phyloP scores from a whole-genome alignment of 192 early-diverging fungal genomes.

The Coemansia sp. region DNA sequence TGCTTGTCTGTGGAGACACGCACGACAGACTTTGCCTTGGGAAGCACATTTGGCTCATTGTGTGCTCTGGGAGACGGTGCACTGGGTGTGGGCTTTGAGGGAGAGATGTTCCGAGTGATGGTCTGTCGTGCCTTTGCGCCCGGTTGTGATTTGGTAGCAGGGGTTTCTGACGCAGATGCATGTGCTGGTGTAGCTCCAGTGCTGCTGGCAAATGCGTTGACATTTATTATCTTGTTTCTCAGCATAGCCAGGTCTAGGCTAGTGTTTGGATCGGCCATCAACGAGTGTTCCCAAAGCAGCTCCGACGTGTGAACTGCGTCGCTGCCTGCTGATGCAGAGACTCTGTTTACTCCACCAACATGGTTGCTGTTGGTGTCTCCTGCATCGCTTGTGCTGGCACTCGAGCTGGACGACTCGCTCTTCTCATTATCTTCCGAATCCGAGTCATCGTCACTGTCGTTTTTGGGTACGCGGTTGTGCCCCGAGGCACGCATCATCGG shows the following conservation, averaged over 20 bases:
- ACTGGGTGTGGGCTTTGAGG: slow-evolving; percentile 8
- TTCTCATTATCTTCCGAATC: slow-evolving; percentile 22
- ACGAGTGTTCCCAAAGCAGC: not conserved
- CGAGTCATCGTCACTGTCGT: slow-evolving; percentile 11
- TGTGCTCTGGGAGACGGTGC: not conserved
- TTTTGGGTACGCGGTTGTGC: slow-evolving; percentile 35
- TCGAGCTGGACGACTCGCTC: not conserved
- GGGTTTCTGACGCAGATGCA: not conserved
- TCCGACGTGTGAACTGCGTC: not conserved
- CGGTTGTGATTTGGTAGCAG: not conserved
- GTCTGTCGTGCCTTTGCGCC: slow-evolving; percentile 18
- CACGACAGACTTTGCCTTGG: not conserved
- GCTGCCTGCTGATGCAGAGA: slow-evolving; percentile 11
- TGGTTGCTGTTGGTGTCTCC: slow-evolving; percentile 6
- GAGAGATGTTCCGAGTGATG: slow-evolving; percentile 14
- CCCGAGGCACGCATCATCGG: slow-evolving; percentile 20
- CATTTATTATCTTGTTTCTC: slow-evolving; percentile 37
- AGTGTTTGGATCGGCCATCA: slow-evolving; percentile 22
- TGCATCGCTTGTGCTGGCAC: not conserved
- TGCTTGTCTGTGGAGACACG: not conserved
- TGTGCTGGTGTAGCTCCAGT: slow-evolving; percentile 11
- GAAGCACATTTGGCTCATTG: not conserved
- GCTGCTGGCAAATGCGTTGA: slow-evolving; percentile 29
- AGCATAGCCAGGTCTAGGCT: slow-evolving; percentile 35
- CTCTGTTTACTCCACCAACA: slow-evolving; percentile 33